Conservation (phyloP, 2,329 filamentous ascomycete genomes). For the Coniochaeta sp. region DNA sequence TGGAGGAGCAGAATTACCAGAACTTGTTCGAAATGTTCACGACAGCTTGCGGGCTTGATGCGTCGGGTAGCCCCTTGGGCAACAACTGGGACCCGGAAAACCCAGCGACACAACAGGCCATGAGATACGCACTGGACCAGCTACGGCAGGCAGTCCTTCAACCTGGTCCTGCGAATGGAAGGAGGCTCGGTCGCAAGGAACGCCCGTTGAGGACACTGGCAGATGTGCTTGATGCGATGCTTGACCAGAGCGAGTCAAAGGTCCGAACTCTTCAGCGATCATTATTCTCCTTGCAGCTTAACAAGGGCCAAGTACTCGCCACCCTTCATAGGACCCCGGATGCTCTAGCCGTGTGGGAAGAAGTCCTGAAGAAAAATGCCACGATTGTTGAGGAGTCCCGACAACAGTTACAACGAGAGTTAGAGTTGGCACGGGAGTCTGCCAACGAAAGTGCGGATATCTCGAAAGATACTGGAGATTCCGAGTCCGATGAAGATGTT, state of each 20-base stretch:
- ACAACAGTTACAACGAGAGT: conserved; percentile 47
- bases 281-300: conserved; percentile 55
- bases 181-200: conserved; percentile 52
- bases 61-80: conserved; percentile 52
- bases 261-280: conserved; percentile 63
- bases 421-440: conserved; percentile 25
- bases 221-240: conserved; percentile 86
- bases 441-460: conserved; percentile 10
- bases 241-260: conserved; percentile 68
- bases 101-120: conserved; percentile 50
- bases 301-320: conserved; percentile 70
- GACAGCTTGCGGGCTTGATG: conserved; percentile 57
- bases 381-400: conserved; percentile 57
- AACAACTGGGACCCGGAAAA: conserved; percentile 60
- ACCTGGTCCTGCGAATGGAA: conserved; percentile 61
- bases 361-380: conserved; percentile 40
- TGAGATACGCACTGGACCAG: conserved; percentile 72
- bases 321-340: conserved; percentile 61
- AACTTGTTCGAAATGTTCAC: conserved; percentile 71
- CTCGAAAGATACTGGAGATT: conserved; percentile 21
- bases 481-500: conserved; percentile 19
- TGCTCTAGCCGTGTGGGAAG: conserved; percentile 64
- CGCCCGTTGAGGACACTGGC: conserved; percentile 71
- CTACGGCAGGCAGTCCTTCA: conserved; percentile 80
- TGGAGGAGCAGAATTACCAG: conserved; percentile 86